A percentile compares a stretch with the other conserved stretches of the same genome.
Evolutionary conservation across 192 early-diverging fungal genomes (phyloP).

Genomic region (Dimargaris xerosporica): DNA sequence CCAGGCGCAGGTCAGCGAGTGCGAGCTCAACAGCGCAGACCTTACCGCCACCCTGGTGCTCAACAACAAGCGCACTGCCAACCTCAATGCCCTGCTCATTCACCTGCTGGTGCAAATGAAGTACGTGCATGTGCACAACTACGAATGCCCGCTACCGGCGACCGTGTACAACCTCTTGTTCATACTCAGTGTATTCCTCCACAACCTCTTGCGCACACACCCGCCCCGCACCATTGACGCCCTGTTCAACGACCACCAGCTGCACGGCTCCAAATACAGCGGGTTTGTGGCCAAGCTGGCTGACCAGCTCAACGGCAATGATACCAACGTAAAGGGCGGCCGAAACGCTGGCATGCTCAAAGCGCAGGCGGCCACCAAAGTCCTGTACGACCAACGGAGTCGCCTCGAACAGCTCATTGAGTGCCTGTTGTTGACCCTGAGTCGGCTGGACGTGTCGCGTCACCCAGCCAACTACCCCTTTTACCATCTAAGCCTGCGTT

Average conservation of each 20-base stretch:
- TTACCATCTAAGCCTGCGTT: not conserved
- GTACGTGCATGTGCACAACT: not conserved
- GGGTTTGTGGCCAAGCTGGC: slow-evolving; percentile 3
- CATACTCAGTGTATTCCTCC: not conserved
- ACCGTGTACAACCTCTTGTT: not conserved
- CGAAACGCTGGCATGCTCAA: no score
- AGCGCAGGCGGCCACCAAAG: slow-evolving; percentile 4
- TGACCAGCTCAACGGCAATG: not conserved
- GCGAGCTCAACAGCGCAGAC: not conserved
- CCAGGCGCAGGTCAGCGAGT: not conserved
- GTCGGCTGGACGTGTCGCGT: not conserved
- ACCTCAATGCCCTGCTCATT: not conserved
- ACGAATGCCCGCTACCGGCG: not conserved
- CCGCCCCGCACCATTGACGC: not conserved
- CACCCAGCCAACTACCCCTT: slow-evolving; percentile 3
- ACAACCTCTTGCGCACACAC: not conserved
- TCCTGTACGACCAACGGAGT: slow-evolving; percentile 7
- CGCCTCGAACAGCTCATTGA: slow-evolving; percentile 6
- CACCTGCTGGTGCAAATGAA: slow-evolving; percentile 9
- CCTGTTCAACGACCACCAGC: slow-evolving; percentile 5
- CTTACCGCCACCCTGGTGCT: not conserved
- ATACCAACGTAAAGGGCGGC: no score
- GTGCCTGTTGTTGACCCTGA: not conserved
- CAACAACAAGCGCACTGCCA: slow-evolving; percentile 2
- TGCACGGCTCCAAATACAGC: slow-evolving; percentile 5